Evolutionary conservation across 2,329 filamentous ascomycete genomes (phyloP), one percentile per base, ranked within the genome.

Genomic region (Acephala macrosclerotiorum): DNA sequence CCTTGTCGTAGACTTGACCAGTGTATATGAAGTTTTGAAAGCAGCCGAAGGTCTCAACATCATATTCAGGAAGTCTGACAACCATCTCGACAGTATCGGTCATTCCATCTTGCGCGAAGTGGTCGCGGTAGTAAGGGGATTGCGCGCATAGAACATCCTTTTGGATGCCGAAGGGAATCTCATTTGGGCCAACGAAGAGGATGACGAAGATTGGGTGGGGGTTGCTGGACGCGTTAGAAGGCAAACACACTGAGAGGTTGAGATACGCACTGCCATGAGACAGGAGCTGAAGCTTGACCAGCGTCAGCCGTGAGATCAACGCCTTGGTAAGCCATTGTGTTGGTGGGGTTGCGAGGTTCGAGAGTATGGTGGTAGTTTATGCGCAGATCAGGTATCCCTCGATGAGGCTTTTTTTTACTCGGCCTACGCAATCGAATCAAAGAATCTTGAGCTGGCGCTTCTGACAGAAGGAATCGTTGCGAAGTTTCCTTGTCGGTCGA

Each of bases 21-120:
- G 74, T 75, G 55, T 71, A 75, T 20, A 75, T 64, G 60, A 72
- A 75, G 62, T 71, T 71, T 58, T 75, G 73, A 45, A 75, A 75
- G 57, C 71, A 75, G 40, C 74, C 74, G 58, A 75, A 75, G 16
- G 70, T 68, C 18, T 70, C 66, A 35, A 65, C 45, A 60, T 69
- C 68, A 8, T 67, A 71, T 38, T 73, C 66, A 7, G 73, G 70
- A 22, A 75, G 67, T 59, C 69, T 72, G 38, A 75, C 67, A 16
- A 75, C 47, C 36, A 68, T 62, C 45, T 75, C 74, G 33, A 75
- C 65, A 59, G 66, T 61, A 25, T 68, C 55, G 11, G 58, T 60
- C 16, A 66, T 20, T 12, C 56, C 61, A 36, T 65, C 62, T 33
- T 69, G 68, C 12, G 61, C 61, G 61, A 74, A 74, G 22, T 68